Percentiles rank a stretch among this genome's conserved stretches.
Evolutionary conservation across 352 stramenopile species (phyloP).

Genomic region (Globisporangium nagaii): DNA sequence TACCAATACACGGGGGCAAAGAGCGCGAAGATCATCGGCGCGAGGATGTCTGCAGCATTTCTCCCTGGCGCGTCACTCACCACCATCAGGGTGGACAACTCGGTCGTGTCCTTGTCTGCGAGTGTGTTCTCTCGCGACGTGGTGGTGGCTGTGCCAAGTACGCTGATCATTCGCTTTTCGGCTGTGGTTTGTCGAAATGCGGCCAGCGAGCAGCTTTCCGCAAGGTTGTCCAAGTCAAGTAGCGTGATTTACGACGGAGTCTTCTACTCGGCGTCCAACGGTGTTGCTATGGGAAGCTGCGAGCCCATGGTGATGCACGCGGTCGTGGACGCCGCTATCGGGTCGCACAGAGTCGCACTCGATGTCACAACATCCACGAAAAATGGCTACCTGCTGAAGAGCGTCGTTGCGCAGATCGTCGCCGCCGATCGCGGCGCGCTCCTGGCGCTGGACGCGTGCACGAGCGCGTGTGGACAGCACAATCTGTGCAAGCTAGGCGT

Average conservation of each 20-base stretch:
- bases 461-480: constrained; percentile 31
- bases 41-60: constrained; percentile 25
- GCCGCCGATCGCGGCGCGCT: constrained; percentile 31
- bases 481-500: constrained; percentile 39
- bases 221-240: constrained; percentile 22
- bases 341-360: constrained; percentile 24
- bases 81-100: constrained; percentile 18
- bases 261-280: constrained; percentile 27
- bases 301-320: constrained; percentile 45
- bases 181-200: constrained; percentile 41
- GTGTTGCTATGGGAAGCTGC: constrained; percentile 18
- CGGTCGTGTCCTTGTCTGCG: constrained; percentile 4
- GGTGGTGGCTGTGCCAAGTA: constrained; percentile 22
- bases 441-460: constrained; percentile 27
- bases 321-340: constrained; percentile 22
- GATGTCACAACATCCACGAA: constrained; percentile 30
- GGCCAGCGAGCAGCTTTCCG: constrained; percentile 30
- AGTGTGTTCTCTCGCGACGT: constrained; percentile 29
- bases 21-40: constrained; percentile 40
- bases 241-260: constrained; percentile 30
- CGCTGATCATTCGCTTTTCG: constrained; percentile 32
- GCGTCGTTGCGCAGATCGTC: constrained; percentile 28
- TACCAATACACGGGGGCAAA: constrained; percentile 38
- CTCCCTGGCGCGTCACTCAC: constrained; percentile 25
- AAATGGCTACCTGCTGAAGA: constrained; percentile 33